Base-by-base conservation (phyloP, 768 basidiomycete species). In the Tricholoma saponaceum region DNA sequence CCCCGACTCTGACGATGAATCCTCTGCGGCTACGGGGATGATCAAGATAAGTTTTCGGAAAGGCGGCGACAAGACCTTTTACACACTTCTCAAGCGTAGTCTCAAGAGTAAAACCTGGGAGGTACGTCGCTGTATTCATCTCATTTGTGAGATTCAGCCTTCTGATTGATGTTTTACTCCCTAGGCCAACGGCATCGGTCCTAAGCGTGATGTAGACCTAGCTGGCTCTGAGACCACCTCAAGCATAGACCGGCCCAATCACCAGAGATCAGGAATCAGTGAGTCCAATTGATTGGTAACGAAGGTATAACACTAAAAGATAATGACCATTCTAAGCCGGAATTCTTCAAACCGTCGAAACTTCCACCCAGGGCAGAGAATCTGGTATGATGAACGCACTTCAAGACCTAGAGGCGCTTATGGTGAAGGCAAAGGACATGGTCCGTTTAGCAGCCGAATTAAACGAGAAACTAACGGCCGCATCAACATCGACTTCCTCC, bases 401-500 rank as follows among this genome's bases (percentile, higher is more conserved):
- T 30, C 78, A 85, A 62, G 97, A 98, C 66, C 80, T 98, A 32
- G 93, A 98, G 67, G 89, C 88, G 0, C 73, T 98, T 47, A 95
- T 91, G 89, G 77, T 87, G 50, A 91, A 95, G 67, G 94, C 95
- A 1, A 88, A 85, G 61, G 93, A 95, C 63, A 96, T 98, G 86
- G 95, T 95, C 56, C 83, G 83, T 28, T 79, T 98, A 22, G 95
- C 96, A 2, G 87, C 86, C 52, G 89, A 95, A 35, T 81, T 98
- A 60, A 95, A 92, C 66, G 84, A 90, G 56, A 90, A 84, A 60
- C 78, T 97, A 23, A 86, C 87, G 6, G 80, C 81, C 0, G 64
- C 69, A 1, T 56, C 72, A 0, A 26, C 66, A 56, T 55, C 63
- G 3, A 39, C 60, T 22, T 44, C 56, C 7, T 60, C 59, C 52